Evolutionary conservation across 768 basidiomycete genomes (phyloP).

Genomic region (Leccinum ochraceum): DNA sequence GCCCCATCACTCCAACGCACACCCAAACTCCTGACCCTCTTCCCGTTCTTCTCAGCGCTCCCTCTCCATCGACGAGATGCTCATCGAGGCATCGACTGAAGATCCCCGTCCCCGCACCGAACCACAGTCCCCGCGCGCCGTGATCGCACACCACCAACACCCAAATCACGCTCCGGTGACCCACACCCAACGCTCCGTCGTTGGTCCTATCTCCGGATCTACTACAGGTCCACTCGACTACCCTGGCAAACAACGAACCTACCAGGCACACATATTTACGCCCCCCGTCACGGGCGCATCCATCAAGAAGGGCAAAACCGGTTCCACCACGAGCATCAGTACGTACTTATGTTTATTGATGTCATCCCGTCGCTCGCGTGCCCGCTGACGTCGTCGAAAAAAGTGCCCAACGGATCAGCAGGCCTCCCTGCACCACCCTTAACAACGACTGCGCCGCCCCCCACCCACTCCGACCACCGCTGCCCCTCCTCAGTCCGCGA

Average conservation of each 20-base stretch:
- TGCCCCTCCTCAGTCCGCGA: slow-evolving; percentile 13
- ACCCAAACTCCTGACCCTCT: slow-evolving; percentile 29
- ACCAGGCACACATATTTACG: slow-evolving; percentile 71
- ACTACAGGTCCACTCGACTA: slow-evolving; percentile 29
- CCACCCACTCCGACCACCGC: slow-evolving; percentile 18
- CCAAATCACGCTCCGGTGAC: slow-evolving; percentile 21
- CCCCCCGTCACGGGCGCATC: slow-evolving; percentile 74
- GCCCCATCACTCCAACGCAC: slow-evolving; percentile 17
- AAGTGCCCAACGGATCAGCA: slow-evolving; percentile 24
- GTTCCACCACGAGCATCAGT: slow-evolving; percentile 21
- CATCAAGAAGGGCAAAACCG: slow-evolving; percentile 60
- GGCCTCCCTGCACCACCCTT: slow-evolving; percentile 21
- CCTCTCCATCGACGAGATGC: slow-evolving; percentile 48
- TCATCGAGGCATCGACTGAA: slow-evolving; percentile 45
- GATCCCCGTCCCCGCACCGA: slow-evolving; percentile 36
- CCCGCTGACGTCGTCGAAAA: slow-evolving; percentile 12
- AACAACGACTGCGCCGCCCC: slow-evolving; percentile 12
- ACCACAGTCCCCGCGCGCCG: slow-evolving; percentile 32
- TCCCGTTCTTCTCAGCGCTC: slow-evolving; percentile 39
- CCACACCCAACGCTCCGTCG: slow-evolving; percentile 23
- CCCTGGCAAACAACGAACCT: slow-evolving; percentile 41
- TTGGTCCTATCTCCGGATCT: slow-evolving; percentile 19
- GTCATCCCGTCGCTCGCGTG: slow-evolving; percentile 7
- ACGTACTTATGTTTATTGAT: slow-evolving; percentile 5
- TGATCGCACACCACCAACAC: slow-evolving; percentile 35